Base-by-base conservation (phyloP, 441 rosid genomes). In the Brassica balearica region DNA sequence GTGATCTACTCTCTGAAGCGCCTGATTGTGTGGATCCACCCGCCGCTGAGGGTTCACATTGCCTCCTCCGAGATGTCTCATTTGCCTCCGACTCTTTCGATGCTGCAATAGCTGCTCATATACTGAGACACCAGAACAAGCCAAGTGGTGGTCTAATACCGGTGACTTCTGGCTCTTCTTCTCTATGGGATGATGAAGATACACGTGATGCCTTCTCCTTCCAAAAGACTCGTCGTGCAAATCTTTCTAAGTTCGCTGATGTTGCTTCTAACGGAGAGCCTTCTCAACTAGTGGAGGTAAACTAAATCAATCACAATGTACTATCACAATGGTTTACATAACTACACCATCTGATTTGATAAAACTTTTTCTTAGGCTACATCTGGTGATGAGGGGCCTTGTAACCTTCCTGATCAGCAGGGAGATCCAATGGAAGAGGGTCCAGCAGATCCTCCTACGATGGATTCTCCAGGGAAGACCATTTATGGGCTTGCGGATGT, bases 171-270 rank as follows among this genome's bases (percentile, higher is more conserved):
- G 88, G 86, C 69, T 69, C 89, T 22, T 81, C 93, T 43, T 92
- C 98, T 32, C 85, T 91, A 65, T 96, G 97, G 97, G 99, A 91
- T 84, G 97, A 93, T 73, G 99, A 96, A 82, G 98, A 96, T 80
- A 96, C 99, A 62, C 88, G 98, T 2, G 99, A 96, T 84, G 98
- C 95, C 81, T 96, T 96, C 86, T 88, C 91, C n/a, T 96, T 96
- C 86, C 89, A 81, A 71, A 88, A 73, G 81, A 80, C 71, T 58
- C 87, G 64, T 78, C 70, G 73, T 68, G 80, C 78, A 61, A 87
- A 87, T 36, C 41, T 58, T 72, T 29, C 34, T 29, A 29, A 29
- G 34, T 25, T 25, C 27, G 27, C 27, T 25, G 27, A 25, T 25
- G 27, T 25, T 25, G 27, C 27, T 25, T 25, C 27, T 25, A 25